Base-by-base conservation (phyloP, 2,329 filamentous ascomycete species). In the Lachnellula occidentalis region DNA sequence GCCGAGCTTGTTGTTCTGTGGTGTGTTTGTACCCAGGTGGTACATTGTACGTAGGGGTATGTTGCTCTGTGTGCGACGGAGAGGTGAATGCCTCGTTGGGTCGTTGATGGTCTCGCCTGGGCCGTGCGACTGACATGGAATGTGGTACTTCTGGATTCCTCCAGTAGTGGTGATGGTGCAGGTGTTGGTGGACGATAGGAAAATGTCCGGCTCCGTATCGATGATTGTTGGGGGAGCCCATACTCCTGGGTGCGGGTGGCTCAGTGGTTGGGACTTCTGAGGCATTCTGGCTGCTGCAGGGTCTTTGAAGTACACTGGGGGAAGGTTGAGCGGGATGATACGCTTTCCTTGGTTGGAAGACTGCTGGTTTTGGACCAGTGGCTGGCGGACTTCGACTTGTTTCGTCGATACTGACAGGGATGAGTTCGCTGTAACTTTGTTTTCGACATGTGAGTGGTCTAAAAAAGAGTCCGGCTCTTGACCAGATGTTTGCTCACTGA, bases 151-250 rank as follows among this genome's bases (percentile, higher is more conserved):
- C 42, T 22, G 58, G 55, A 24, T 53, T 57, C 59, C 76, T 58
- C 80, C 80, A 83, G 72, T 83, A 83, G 70, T 83, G 80, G 67
- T 83, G 80, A 62, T 84, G 79, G 62, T 84, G 81, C 59, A 76
- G 80, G 66, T 83, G 80, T 55, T 81, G 61, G 62, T 80, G 81
- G 59, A 78, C 55, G 57, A 57, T 55, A 27, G 14, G 50, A 37
- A 39, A 36, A 43, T 45, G 48, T 55, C 55, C 17, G 48, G 51
- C 39, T 52, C 36, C 34, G 54, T 51, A 37, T 50, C 52, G 53
- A 39, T 34, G 15, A 59, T 59, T 8, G 50, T 61, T 27, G 57
- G 57, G 14, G 55, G 53, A 31, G 54, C 42, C 53, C 57, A 61
- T 47, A 54, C 19, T 19, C 9, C 27, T 31, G 27, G 27, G 27